Evolutionary conservation across 495 filamentous ascomycete genomes (phyloP).

Genomic region (Podospora sp.): DNA sequence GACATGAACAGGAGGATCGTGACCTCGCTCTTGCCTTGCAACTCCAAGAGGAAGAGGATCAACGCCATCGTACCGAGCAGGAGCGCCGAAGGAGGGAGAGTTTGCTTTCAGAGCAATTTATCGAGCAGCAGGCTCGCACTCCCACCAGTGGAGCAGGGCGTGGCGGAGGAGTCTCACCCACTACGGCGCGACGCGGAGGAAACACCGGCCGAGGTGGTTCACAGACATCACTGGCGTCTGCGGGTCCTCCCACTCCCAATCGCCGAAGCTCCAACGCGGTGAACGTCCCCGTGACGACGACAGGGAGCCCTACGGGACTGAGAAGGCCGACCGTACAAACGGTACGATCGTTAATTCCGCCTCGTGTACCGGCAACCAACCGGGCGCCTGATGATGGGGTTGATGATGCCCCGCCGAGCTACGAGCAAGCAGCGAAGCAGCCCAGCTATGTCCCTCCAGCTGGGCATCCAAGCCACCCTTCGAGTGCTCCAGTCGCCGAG

Average conservation of each 20-base stretch:
- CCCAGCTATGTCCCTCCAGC: conserved; percentile 65
- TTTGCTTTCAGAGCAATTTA: conserved; percentile 57
- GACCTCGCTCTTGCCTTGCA: conserved; percentile 79
- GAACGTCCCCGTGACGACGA: conserved; percentile 24
- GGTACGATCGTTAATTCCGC: conserved; percentile 50
- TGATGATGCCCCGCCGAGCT: conserved; percentile 73
- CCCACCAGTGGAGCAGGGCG: conserved; percentile 6
- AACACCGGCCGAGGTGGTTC: conserved; percentile 19
- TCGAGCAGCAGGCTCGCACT: conserved; percentile 53
- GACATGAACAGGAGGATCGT: conserved; percentile 70
- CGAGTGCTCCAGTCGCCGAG: conserved; percentile 36
- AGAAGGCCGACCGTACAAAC: conserved; percentile 35
- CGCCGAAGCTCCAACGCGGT: conserved; percentile 28
- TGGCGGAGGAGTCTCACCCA: conserved; percentile 13
- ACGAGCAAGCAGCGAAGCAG: conserved; percentile 74
- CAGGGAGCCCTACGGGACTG: conserved; percentile 19
- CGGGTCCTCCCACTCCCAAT: conserved; percentile 2
- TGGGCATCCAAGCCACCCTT: conserved; percentile 58
- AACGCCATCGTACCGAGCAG: conserved; percentile 57
- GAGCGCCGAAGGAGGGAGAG: conserved; percentile 53
- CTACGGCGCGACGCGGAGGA: conserved; percentile 6
- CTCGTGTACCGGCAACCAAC: conserved; percentile 33
- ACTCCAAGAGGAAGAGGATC: conserved; percentile 82
- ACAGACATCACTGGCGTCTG: conserved; percentile 8
- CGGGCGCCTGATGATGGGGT: conserved; percentile 50